These are phyloP conservation scores for Apiospora hydei DNA, from an alignment of 2,329 filamentous ascomycete species.

Conservation along the genomic window DNA sequence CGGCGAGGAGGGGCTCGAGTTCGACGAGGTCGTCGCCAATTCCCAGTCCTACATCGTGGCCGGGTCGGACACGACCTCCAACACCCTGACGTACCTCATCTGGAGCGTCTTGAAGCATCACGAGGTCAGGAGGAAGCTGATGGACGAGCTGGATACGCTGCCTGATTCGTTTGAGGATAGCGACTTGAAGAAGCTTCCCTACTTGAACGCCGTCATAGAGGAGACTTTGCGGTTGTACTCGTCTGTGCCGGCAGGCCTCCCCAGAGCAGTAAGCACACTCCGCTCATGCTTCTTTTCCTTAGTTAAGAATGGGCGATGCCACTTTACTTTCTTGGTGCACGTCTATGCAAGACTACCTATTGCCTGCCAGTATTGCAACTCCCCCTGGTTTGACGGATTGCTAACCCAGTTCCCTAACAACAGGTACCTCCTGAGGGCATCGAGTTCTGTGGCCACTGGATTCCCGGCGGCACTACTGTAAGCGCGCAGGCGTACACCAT, in stretches of 20 bases:
- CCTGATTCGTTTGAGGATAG: conserved; percentile 41
- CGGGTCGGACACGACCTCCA: conserved; percentile 60
- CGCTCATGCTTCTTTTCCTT: neutral
- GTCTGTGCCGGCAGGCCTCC: conserved; percentile 49
- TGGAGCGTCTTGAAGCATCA: conserved; percentile 47
- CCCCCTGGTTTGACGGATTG: neutral
- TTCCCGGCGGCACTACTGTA: conserved; percentile 50
- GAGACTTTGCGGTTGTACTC: conserved; percentile 55
- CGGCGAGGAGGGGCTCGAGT: conserved; percentile 37
- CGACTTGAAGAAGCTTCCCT: conserved; percentile 46
- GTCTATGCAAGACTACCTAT: too few species aligned
- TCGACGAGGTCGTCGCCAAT: conserved; percentile 46
- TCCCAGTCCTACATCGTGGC: conserved; percentile 48
- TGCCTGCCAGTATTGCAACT: neutral
- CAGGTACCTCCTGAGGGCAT: conserved; percentile 46
- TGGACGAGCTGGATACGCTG: conserved; percentile 45
- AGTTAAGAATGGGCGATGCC: neutral
- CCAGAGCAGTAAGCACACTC: conserved; percentile 41
- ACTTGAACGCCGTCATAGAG: conserved; percentile 51
- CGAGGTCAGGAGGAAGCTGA: conserved; percentile 40
- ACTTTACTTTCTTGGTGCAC: neutral
- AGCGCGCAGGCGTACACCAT: conserved; percentile 48
- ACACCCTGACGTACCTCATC: conserved; percentile 55
- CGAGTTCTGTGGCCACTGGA: conserved; percentile 45
- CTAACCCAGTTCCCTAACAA: neutral